phyloP scores from a whole-genome alignment of 176 grass and related monocot species.

The Raddia distichophylla region DNA sequence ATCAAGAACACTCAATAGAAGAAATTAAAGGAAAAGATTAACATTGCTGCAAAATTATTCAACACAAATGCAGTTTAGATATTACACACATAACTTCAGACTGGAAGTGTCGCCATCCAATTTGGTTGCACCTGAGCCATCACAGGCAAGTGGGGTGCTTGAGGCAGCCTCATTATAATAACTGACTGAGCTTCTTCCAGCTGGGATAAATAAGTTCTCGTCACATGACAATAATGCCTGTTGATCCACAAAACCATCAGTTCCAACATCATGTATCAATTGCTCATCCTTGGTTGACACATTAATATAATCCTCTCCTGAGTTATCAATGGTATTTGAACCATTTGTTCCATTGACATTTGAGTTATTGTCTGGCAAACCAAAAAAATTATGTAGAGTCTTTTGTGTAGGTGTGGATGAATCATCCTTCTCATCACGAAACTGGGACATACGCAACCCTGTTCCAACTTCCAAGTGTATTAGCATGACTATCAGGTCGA shows the following conservation, averaged over 20 bases:
- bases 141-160: background rate
- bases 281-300: conserved; percentile 18
- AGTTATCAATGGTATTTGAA: conserved; percentile 5
- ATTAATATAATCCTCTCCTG: conserved; percentile 15
- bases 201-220: conserved; percentile 40
- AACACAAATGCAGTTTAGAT: background rate
- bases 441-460: conserved; percentile 90
- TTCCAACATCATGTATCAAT: conserved; percentile 38
- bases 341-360: conserved; percentile 19
- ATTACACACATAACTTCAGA: conserved; percentile 30
- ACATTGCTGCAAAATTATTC: background rate
- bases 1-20: background rate
- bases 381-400: conserved; percentile 71
- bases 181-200: conserved; percentile 36
- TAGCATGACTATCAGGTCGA: conserved; percentile 14
- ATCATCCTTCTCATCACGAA: conserved; percentile 66
- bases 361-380: conserved; percentile 29
- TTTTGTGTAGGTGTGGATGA: conserved; percentile 61
- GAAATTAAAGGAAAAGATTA: background rate
- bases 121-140: conserved; percentile 18
- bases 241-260: conserved; percentile 32
- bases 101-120: background rate
- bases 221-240: conserved; percentile 24
- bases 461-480: conserved; percentile 10
- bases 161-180: conserved; percentile 5